phyloP scores from a whole-genome alignment of 768 basidiomycete species.

The Lactifluus piperatus region DNA sequence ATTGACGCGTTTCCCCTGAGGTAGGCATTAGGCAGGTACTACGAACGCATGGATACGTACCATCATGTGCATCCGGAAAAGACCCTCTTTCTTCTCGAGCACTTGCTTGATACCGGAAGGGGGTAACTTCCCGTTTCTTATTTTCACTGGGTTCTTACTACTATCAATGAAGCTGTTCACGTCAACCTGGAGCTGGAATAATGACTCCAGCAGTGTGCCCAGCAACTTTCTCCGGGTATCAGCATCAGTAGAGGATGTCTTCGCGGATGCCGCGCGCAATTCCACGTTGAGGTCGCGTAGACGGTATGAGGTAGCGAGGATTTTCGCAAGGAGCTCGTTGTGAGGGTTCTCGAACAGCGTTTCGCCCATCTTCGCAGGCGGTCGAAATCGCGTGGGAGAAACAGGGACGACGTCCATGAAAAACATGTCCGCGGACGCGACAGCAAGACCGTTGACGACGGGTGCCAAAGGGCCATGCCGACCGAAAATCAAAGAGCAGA shows the following conservation, averaged over 20 bases:
- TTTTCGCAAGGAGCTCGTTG: slow-evolving; percentile 78
- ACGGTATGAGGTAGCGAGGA: slow-evolving; percentile 72
- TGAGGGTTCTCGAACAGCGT: slow-evolving; percentile 94
- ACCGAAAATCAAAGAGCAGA: slow-evolving; percentile 85
- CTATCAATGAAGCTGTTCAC: slow-evolving; percentile 98
- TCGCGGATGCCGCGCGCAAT: slow-evolving; percentile 51
- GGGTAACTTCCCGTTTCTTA: slow-evolving; percentile 81
- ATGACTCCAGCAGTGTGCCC: slow-evolving; percentile 60
- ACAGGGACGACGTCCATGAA: slow-evolving; percentile 91
- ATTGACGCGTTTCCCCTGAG: slow-evolving; percentile 96
- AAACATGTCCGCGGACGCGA: slow-evolving; percentile 89
- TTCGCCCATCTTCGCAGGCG: slow-evolving; percentile 86
- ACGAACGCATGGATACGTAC: slow-evolving; percentile 34
- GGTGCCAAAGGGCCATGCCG: slow-evolving; percentile 81
- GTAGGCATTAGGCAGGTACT: slow-evolving; percentile 4
- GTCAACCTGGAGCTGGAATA: slow-evolving; percentile 87
- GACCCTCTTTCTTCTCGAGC: slow-evolving; percentile 96
- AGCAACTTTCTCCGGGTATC: slow-evolving; percentile 47
- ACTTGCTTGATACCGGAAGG: slow-evolving; percentile 93
- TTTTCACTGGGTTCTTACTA: slow-evolving; percentile 83
- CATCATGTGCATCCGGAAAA: slow-evolving; percentile 99
- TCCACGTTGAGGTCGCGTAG: slow-evolving; percentile 68
- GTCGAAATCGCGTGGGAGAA: slow-evolving; percentile 92
- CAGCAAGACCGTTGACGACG: slow-evolving; percentile 49
- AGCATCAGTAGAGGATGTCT: slow-evolving; percentile 45